These are phyloP conservation scores for Endoconidiophora laricicola DNA, from an alignment of 2,329 filamentous ascomycete genomes.

Conservation along the genomic window DNA sequence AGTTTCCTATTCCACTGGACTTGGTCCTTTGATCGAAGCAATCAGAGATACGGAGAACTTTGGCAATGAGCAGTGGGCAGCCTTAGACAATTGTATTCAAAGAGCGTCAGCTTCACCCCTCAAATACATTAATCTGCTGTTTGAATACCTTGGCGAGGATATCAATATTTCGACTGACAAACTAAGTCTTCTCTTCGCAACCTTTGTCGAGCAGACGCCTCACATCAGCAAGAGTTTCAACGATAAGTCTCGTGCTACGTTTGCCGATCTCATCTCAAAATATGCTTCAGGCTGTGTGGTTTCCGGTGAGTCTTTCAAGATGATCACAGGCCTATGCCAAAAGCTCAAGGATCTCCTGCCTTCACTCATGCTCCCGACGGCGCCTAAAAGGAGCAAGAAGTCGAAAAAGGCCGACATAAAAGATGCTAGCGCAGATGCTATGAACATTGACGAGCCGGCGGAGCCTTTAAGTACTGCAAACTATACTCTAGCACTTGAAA, in stretches of 20 bases:
- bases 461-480: neutral
- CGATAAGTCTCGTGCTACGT: conserved; percentile 25
- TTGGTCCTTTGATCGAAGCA: conserved; percentile 9
- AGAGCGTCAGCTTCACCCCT: conserved; percentile 61
- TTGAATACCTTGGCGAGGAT: conserved; percentile 25
- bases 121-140: conserved; percentile 62
- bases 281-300: conserved; percentile 38
- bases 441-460: conserved; percentile 2
- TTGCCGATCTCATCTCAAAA: conserved; percentile 41
- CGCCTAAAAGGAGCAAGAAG: neutral
- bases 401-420: neutral
- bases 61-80: conserved; percentile 41
- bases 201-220: conserved; percentile 61
- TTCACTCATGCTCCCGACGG: conserved; percentile 4
- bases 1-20: conserved; percentile 8
- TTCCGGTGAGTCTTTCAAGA: conserved; percentile 27
- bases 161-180: conserved; percentile 15
- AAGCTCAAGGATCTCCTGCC: conserved; percentile 21
- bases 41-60: conserved; percentile 12
- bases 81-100: conserved; percentile 68
- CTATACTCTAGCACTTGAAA: conserved; percentile 3
- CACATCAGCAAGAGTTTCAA: conserved; percentile 42
- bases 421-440: neutral
- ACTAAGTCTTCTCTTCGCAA: conserved; percentile 48
- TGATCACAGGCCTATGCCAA: conserved; percentile 19